phyloP scores from a whole-genome alignment of 352 stramenopile genomes.

The Pythium periplocum region DNA sequence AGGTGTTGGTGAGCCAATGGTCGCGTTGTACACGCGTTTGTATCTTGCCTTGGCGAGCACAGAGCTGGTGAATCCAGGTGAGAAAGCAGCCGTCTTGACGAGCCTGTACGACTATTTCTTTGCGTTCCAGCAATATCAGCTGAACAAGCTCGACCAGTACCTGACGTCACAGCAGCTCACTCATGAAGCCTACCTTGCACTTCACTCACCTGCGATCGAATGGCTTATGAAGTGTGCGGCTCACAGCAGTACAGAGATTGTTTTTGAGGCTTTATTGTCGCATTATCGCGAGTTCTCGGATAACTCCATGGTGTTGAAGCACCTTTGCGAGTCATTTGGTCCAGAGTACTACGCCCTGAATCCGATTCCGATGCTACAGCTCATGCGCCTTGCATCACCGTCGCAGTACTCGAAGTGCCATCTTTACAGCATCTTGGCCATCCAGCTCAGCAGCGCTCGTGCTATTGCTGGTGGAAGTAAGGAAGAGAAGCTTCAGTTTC shows the following conservation, averaged over 20 bases:
- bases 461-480: slow-evolving; percentile 24
- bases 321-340: slow-evolving; percentile 77
- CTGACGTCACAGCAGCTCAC: slow-evolving; percentile 48
- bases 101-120: slow-evolving; percentile 90
- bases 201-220: slow-evolving; percentile 84
- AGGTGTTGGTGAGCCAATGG: slow-evolving; percentile 84
- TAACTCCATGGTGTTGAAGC: slow-evolving; percentile 88
- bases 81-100: slow-evolving; percentile 47
- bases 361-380: slow-evolving; percentile 48
- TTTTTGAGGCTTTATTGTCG: slow-evolving; percentile 61
- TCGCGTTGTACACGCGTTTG: slow-evolving; percentile 79
- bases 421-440: slow-evolving; percentile 62
- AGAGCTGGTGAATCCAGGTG: slow-evolving; percentile 40
- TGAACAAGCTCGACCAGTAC: slow-evolving; percentile 46
- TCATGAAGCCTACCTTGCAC: slow-evolving; percentile 53
- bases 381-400: slow-evolving; percentile 55
- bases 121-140: slow-evolving; percentile 67
- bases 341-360: slow-evolving; percentile 50
- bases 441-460: slow-evolving; percentile 42
- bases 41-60: slow-evolving; percentile 77
- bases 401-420: slow-evolving; percentile 61
- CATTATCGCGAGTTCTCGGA: slow-evolving; percentile 82
- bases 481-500: slow-evolving; percentile 62
- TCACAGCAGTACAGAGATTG: slow-evolving; percentile 27
- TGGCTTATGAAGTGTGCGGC: slow-evolving; percentile 81